phyloP scores from a whole-genome alignment of 2,329 filamentous ascomycete species.

The Botrytis sinoallii region DNA sequence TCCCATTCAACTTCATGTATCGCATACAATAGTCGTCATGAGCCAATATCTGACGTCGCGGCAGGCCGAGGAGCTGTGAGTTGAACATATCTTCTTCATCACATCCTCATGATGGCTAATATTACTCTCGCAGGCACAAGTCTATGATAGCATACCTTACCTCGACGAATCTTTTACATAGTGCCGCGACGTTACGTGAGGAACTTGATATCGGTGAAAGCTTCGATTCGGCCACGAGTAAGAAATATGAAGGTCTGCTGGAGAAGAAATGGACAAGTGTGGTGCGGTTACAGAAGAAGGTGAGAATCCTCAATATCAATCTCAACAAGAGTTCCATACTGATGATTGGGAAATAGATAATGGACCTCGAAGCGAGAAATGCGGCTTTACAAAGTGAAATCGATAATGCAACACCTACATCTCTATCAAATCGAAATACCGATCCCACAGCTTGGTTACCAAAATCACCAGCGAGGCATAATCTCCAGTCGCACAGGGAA shows the following conservation, averaged over 20 bases:
- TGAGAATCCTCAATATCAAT: conserved; percentile 39
- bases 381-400: conserved; percentile 74
- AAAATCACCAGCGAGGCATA: conserved; percentile 75
- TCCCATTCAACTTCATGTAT: conserved; percentile 18
- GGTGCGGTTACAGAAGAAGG: conserved; percentile 93
- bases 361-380: conserved; percentile 83
- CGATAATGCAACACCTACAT: conserved; percentile 73
- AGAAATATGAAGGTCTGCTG: conserved; percentile 90
- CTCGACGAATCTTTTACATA: conserved; percentile 67
- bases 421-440: conserved; percentile 74
- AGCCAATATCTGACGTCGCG: conserved; percentile 71
- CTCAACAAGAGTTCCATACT: conserved; percentile 9
- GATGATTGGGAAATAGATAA: conserved; percentile 59
- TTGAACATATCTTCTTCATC: conserved; percentile 30
- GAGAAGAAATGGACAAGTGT: conserved; percentile 99
- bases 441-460: conserved; percentile 87
- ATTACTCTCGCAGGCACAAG: conserved; percentile 65
- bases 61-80: conserved; percentile 87
- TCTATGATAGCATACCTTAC: conserved; percentile 86
- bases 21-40: conserved; percentile 49
- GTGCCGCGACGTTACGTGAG: conserved; percentile 68
- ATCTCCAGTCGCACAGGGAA: conserved; percentile 75
- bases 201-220: conserved; percentile 68
- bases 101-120: conserved; percentile 27
- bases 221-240: conserved; percentile 77